A percentile compares a stretch with the other conserved stretches of the same genome.
phyloP scores from a whole-genome alignment of 106 monocot species.

The Platanthera guangdongensis region DNA sequence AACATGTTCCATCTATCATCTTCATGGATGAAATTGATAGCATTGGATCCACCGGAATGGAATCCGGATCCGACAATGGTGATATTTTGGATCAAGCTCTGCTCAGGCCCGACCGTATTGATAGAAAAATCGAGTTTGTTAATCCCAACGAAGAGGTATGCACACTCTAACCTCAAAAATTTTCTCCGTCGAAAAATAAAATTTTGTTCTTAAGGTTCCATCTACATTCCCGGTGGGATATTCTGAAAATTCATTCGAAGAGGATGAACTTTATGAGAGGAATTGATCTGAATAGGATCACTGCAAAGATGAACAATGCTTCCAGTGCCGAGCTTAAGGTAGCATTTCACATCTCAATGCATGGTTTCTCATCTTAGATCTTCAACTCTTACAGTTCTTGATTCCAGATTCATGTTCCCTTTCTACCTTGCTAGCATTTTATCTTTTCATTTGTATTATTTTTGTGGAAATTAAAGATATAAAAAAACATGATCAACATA shows the following conservation, averaged over 20 bases:
- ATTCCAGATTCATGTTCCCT: too few relatives aligned
- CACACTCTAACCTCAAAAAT: not conserved
- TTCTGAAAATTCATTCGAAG: conserved; percentile 94
- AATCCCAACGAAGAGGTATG: conserved; percentile 83
- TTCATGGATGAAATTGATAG: conserved; percentile 90
- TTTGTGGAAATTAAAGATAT: too few relatives aligned
- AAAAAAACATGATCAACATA: too few relatives aligned
- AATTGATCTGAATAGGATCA: conserved; percentile 94
- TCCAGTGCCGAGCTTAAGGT: conserved; percentile 98
- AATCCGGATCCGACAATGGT: conserved; percentile 67
- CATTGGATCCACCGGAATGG: conserved; percentile 78
- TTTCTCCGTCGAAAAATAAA: not conserved
- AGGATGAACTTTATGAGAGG: conserved; percentile 99
- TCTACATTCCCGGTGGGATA: conserved; percentile 84
- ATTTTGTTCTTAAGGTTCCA: too few relatives aligned
- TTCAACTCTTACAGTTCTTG: too few relatives aligned
- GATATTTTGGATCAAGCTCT: conserved; percentile 86
- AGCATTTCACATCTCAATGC: not conserved
- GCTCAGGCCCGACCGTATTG: conserved; percentile 68
- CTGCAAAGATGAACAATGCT: conserved; percentile 94
- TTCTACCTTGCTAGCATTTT: too few relatives aligned
- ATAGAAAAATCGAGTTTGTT: conserved; percentile 88
- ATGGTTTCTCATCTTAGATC: too few relatives aligned
- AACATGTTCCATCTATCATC: conserved; percentile 79
- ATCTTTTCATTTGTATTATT: too few relatives aligned